phyloP scores from a whole-genome alignment of 2,329 filamentous ascomycete genomes.

The Sphaerulina musiva region DNA sequence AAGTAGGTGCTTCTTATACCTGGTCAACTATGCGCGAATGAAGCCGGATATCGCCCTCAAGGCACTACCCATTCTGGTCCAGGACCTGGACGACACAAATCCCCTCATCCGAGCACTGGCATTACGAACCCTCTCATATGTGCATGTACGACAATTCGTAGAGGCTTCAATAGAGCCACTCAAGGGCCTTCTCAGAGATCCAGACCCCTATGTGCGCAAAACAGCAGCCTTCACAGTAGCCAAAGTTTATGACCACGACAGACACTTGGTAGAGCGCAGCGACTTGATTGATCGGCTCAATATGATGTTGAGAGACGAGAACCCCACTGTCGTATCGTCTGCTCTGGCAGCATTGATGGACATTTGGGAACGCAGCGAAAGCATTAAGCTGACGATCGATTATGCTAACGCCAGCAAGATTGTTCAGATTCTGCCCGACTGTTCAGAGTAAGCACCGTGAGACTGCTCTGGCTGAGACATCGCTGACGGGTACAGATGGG shows the following conservation, averaged over 20 bases:
- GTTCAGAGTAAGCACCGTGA: slow-evolving; percentile 69
- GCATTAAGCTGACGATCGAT: slow-evolving; percentile 96
- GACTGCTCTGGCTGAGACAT: slow-evolving; percentile 13
- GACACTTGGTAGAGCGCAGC: slow-evolving; percentile 78
- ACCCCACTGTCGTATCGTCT: slow-evolving; percentile 93
- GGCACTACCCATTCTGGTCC: slow-evolving; percentile 63
- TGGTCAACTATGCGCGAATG: slow-evolving; percentile 94
- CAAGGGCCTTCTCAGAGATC: slow-evolving; percentile 73
- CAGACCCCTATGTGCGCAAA: slow-evolving; percentile 94
- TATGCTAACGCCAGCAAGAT: slow-evolving; percentile 97
- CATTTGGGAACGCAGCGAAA: slow-evolving; percentile 96
- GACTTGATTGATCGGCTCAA: slow-evolving; percentile 91
- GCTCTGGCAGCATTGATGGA: slow-evolving; percentile 88
- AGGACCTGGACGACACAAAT: slow-evolving; percentile 92
- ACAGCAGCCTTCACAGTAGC: slow-evolving; percentile 94
- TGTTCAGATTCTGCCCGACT: slow-evolving; percentile 91
- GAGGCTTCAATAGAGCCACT: slow-evolving; percentile 80
- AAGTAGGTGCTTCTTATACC: slow-evolving; percentile 85
- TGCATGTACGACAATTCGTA: slow-evolving; percentile 93
- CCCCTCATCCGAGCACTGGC: slow-evolving; percentile 88
- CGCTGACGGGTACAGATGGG: slow-evolving; percentile 62
- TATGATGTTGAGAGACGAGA: slow-evolving; percentile 83
- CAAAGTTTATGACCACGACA: slow-evolving; percentile 96
- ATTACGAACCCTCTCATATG: slow-evolving; percentile 91
- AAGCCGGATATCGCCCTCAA: slow-evolving; percentile 92